phyloP scores from a whole-genome alignment of 805 yeast genomes.

The Suhomyces sp. region DNA sequence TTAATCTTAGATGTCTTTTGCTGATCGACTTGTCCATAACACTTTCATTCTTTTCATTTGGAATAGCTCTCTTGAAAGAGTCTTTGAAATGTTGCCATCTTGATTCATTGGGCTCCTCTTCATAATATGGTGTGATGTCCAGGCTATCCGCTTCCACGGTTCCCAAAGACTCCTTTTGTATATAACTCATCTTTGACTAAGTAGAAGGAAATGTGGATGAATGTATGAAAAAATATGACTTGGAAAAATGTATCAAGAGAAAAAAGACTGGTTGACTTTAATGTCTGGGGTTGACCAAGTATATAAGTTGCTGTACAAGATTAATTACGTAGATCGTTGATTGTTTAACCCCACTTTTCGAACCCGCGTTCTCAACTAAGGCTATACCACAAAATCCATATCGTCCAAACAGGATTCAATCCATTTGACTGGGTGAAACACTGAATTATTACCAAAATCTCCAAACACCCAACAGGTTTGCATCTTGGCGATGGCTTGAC shows the following conservation, averaged over 20 bases:
- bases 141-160: background rate
- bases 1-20: constrained; percentile 25
- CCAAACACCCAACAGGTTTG: background rate
- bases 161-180: background rate
- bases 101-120: constrained; percentile 2
- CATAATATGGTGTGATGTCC: constrained; percentile 6
- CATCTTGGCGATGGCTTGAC: background rate
- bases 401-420: background rate
- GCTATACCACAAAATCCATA: background rate
- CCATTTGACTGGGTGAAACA: background rate
- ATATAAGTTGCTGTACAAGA: background rate
- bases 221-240: background rate
- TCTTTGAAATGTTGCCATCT: constrained; percentile 20
- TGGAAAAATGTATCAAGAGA: background rate
- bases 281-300: background rate
- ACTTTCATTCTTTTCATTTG: constrained; percentile 4
- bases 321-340: background rate
- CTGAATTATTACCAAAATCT: background rate
- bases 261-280: background rate
- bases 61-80: constrained; percentile 19
- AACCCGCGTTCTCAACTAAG: background rate
- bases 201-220: background rate
- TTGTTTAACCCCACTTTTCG: background rate
- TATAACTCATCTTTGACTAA: constrained; percentile 1
- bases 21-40: constrained; percentile 8